Percentiles rank a stretch among this genome's conserved stretches.
Evolutionary conservation across 345 rosid genomes (phyloP).

Genomic region (Lumnitzera racemosa): DNA sequence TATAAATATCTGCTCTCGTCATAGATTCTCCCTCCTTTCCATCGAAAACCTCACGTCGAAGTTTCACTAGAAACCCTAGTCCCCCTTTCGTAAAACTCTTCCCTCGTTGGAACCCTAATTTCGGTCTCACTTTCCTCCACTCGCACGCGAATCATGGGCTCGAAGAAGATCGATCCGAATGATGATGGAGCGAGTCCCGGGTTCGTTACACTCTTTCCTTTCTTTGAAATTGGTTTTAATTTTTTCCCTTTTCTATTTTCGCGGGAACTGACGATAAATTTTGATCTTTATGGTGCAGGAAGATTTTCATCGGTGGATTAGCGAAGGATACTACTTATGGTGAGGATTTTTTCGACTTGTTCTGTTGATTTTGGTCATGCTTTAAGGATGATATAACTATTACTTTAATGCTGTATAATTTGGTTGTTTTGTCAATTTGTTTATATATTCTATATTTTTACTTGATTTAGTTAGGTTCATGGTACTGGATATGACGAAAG

Average conservation of each 20-base stretch:
- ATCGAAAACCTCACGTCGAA: no score
- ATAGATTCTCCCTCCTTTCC: no score
- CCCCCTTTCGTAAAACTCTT: no score
- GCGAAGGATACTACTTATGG: constrained; percentile 67
- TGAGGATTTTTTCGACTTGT: constrained; percentile 10
- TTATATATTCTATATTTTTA: no score
- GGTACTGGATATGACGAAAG: no score
- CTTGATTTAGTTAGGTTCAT: no score
- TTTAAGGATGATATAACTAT: background rate
- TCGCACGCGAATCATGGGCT: constrained; percentile 36
- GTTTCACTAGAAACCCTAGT: no score
- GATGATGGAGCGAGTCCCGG: constrained; percentile 86
- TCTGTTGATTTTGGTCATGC: background rate
- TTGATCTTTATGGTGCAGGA: constrained; percentile 30
- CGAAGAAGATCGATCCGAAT: constrained; percentile 41
- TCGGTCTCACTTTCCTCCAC: background rate
- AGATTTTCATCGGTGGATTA: constrained; percentile 83
- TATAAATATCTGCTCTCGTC: no score
- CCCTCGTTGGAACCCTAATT: no score
- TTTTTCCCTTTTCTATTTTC: background rate
- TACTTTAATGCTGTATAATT: background rate
- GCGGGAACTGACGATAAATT: background rate
- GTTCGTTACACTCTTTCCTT: constrained; percentile 22
- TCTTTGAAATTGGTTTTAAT: background rate
- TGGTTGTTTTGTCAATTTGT: no score